Conservation (phyloP, 2,329 filamentous ascomycete species). For the Ceratocystiopsis sp. region DNA sequence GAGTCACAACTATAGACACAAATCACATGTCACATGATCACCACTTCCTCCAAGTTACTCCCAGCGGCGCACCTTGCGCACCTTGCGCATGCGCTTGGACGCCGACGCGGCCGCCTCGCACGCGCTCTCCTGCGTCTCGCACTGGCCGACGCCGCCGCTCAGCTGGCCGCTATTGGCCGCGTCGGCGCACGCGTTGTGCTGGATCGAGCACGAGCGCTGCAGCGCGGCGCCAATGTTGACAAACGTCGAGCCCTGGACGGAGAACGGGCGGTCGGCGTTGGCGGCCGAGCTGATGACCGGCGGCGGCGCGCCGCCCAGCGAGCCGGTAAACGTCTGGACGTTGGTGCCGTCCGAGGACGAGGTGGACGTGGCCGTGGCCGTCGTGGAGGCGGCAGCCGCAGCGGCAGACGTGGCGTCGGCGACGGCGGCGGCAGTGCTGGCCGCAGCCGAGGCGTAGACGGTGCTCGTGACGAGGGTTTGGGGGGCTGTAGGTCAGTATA, state of each 20-base stretch:
- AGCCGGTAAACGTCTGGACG: constrained; percentile 28
- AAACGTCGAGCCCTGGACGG: constrained; percentile 39
- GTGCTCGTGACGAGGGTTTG: constrained; percentile 8
- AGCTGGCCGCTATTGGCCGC: constrained; percentile 27
- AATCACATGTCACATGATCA: constrained; percentile 20
- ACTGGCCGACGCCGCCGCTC: constrained; percentile 21
- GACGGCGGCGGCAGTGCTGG: background rate
- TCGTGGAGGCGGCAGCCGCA: background rate
- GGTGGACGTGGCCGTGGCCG: constrained; percentile 1
- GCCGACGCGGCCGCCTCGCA: constrained; percentile 16
- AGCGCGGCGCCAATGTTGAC: constrained; percentile 26
- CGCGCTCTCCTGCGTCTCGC: constrained; percentile 23
- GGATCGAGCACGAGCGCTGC: constrained; percentile 30
- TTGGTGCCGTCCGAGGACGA: constrained; percentile 15
- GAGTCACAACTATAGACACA: no score
- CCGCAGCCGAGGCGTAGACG: constrained; percentile 18
- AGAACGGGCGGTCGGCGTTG: constrained; percentile 24
- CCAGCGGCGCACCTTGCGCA: no score
- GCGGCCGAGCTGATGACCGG: constrained; percentile 22
- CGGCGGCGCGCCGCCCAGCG: constrained; percentile 24
- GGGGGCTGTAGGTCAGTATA: no score
- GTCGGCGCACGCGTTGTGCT: constrained; percentile 32
- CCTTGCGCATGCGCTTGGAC: constrained; percentile 6
- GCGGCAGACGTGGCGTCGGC: background rate
- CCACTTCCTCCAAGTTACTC: no score